Evolutionary conservation across 2,329 filamentous ascomycete genomes (phyloP), one percentile per base, ranked within the genome.

Genomic region (Penicillium griseofulvum): DNA sequence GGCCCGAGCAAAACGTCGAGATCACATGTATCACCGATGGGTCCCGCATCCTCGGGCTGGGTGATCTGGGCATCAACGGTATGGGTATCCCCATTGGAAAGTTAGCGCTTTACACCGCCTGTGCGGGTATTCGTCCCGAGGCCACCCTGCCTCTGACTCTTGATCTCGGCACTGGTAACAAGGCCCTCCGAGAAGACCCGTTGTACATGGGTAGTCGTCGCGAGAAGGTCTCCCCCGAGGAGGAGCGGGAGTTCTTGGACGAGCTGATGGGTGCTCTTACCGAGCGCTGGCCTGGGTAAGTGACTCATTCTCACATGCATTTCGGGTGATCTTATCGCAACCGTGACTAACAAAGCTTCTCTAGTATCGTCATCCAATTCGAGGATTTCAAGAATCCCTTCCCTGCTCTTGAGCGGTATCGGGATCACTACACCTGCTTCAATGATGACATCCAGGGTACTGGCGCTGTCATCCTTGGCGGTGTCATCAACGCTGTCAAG

Each of bases 321-420:
- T 49, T 43, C 57, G 57, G 57, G 38, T 39, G 46, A 29, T 86
- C 78, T 19, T 26, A 7, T 34, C 10, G 38, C 19, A 44, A 43
- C 29, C 4, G 26, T 37, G 47, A 54, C 67, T 68, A 65, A 68
- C 57, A 44, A 56, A 33, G n/a, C 37, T 52, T 44, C 38, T 55
- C 34, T 65, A 84, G 83, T 61, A 87, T 88, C 64, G 84, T 88
- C 62, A 90, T 97, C 60, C 94, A 97, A 73, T 97, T 96, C 67
- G 93, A 97, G 74, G 94, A 97, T 71, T 97, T 96, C 76, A 96
- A 97, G 81, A 96, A 93, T 69, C 93, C 94, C 44, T 99, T 97
- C 83, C 88, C 89, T 60, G 93, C 95, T 68, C 84, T 97, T 38
- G 89, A 94, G 72, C 86, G 91, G 57, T 97, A 97, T 78, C 88